Conservation (phyloP, 257 asterid genomes). For the Galeopsis tetrahit region DNA sequence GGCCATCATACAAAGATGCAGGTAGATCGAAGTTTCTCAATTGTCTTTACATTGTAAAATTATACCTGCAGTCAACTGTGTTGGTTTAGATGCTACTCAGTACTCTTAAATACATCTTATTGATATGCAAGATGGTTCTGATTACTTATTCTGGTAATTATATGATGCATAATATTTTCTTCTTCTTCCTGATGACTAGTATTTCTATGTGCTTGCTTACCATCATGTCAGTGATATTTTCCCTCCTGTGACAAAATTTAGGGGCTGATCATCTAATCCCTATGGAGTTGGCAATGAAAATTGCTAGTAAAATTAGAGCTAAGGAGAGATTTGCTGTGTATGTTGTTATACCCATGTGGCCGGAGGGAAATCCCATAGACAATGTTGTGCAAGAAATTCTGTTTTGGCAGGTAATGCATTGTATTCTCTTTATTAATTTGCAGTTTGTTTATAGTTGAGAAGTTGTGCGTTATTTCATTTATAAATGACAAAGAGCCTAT, state of each 20-base stretch:
- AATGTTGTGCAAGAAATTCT: slow-evolving; percentile 86
- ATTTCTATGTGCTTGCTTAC: slow-evolving; percentile 26
- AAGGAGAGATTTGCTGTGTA: slow-evolving; percentile 80
- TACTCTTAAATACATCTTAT: slow-evolving; percentile 1
- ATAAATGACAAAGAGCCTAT: neutral
- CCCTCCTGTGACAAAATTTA: slow-evolving; percentile 38
- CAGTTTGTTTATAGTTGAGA: slow-evolving; percentile 26
- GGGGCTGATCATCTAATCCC: slow-evolving; percentile 95
- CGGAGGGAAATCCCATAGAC: slow-evolving; percentile 88
- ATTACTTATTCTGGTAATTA: slow-evolving; percentile 5
- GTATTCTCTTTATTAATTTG: slow-evolving; percentile 13
- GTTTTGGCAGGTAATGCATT: slow-evolving; percentile 80
- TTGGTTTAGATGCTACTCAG: slow-evolving; percentile 7
- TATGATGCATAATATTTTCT: slow-evolving; percentile 10
- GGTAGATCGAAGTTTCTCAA: slow-evolving; percentile 47
- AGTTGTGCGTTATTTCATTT: slow-evolving; percentile 4
- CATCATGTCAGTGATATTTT: slow-evolving; percentile 19
- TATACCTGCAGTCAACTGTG: slow-evolving; percentile 7
- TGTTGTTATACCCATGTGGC: slow-evolving; percentile 91
- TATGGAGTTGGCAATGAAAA: slow-evolving; percentile 76
- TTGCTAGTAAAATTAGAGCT: slow-evolving; percentile 78
- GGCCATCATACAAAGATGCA: slow-evolving; percentile 88
- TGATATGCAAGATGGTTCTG: slow-evolving; percentile 20
- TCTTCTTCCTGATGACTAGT: slow-evolving; percentile 4
- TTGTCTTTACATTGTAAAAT: neutral